Evolutionary conservation across 352 stramenopile species (phyloP).

Genomic region (Phytopythium chamaehyphon): DNA sequence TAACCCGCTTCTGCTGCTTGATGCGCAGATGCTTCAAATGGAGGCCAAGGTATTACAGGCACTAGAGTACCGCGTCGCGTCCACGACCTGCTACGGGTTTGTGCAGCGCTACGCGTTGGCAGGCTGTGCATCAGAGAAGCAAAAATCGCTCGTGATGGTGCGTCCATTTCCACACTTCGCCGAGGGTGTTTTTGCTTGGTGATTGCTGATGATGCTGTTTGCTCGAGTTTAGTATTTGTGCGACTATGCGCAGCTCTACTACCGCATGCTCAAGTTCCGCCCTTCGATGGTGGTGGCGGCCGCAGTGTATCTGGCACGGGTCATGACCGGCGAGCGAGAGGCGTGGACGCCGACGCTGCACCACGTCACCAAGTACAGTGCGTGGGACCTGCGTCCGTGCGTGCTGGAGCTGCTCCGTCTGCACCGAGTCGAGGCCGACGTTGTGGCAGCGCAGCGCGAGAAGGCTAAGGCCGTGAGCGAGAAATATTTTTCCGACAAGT

Average conservation of each 20-base stretch:
- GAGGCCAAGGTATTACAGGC: constrained; percentile 70
- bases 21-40: constrained; percentile 75
- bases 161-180: constrained; percentile 6
- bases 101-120: constrained; percentile 56
- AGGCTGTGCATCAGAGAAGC: constrained; percentile 48
- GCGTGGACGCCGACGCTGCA: constrained; percentile 79
- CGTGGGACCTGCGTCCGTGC: constrained; percentile 60
- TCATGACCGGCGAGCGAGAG: constrained; percentile 60
- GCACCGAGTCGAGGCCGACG: constrained; percentile 51
- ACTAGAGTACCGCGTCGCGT: constrained; percentile 71
- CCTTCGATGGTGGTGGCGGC: constrained; percentile 69
- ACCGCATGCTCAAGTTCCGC: constrained; percentile 69
- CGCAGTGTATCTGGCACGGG: constrained; percentile 65
- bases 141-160: constrained; percentile 62
- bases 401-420: constrained; percentile 60
- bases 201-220: constrained; percentile 4
- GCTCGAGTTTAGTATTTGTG: constrained; percentile 56
- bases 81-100: constrained; percentile 76
- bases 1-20: neutral
- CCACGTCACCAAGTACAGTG: constrained; percentile 74
- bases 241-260: constrained; percentile 64
- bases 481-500: constrained; percentile 75
- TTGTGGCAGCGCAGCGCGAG: constrained; percentile 59
- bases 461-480: constrained; percentile 83
- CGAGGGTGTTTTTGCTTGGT: neutral